Evolutionary conservation across 768 basidiomycete species (phyloP).

Genomic region (Pholiota microspora): DNA sequence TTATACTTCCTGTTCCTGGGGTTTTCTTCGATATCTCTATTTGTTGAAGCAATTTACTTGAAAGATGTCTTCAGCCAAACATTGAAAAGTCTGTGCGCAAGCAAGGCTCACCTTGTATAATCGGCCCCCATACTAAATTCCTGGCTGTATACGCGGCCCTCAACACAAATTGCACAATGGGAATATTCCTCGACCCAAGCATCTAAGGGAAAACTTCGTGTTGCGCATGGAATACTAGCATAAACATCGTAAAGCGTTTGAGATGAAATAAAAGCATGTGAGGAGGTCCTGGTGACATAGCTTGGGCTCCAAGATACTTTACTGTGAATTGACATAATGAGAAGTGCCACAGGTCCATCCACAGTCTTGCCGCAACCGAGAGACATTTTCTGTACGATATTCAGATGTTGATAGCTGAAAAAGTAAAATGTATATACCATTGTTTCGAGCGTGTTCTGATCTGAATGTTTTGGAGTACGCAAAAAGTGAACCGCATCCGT

Average conservation of each 20-base stretch:
- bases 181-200: slow-evolving; percentile 6
- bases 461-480: slow-evolving; percentile 61
- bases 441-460: slow-evolving; percentile 55
- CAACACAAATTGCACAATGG: slow-evolving; percentile 59
- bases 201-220: slow-evolving; percentile 51
- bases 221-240: slow-evolving; percentile 57
- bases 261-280: slow-evolving; percentile 67
- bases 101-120: slow-evolving; percentile 47
- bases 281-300: slow-evolving; percentile 59
- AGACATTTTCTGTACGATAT: slow-evolving; percentile 24
- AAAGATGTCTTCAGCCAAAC: slow-evolving; percentile 2
- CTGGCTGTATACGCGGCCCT: slow-evolving; percentile 58
- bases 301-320: slow-evolving; percentile 61
- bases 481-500: slow-evolving; percentile 59
- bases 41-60: slow-evolving; percentile 47
- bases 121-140: slow-evolving; percentile 37
- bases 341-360: slow-evolving; percentile 38
- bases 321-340: slow-evolving; percentile 61
- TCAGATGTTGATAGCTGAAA: neutral
- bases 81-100: neutral
- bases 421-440: slow-evolving; percentile 30
- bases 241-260: slow-evolving; percentile 69
- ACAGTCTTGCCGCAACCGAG: slow-evolving; percentile 19
- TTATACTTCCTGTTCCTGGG: slow-evolving; percentile 19
- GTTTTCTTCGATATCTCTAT: slow-evolving; percentile 31